A percentile compares a stretch with the other conserved stretches of the same genome.
Evolutionary conservation across 2,329 filamentous ascomycete species (phyloP).

Genomic region (Lecanoromycetidae sp.): DNA sequence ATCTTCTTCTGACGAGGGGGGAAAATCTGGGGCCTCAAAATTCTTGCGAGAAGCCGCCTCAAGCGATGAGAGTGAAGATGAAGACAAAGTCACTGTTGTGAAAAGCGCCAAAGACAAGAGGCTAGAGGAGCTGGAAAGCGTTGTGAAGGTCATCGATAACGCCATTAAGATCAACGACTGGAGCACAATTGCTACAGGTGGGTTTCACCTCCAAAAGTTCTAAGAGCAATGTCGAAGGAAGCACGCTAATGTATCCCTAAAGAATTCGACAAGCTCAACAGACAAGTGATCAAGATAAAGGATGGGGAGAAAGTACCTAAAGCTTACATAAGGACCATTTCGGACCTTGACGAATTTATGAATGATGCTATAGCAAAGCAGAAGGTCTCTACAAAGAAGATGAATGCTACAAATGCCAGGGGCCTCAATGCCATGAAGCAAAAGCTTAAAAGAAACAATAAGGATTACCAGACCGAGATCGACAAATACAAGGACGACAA

Average conservation of each 20-base stretch:
- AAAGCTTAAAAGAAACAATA: slow-evolving; percentile 97
- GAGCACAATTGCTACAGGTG: slow-evolving; percentile 82
- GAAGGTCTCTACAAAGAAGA: slow-evolving; percentile 93
- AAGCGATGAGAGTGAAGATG: slow-evolving; percentile 71
- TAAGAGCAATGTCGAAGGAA: background rate
- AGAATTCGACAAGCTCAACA: slow-evolving; percentile 94
- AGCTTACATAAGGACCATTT: slow-evolving; percentile 81
- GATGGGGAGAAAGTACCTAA: slow-evolving; percentile 72
- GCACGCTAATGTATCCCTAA: slow-evolving; percentile 7
- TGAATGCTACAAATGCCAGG: slow-evolving; percentile 91
- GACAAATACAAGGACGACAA: slow-evolving; percentile 77
- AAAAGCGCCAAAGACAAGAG: slow-evolving; percentile 99
- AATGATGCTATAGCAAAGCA: slow-evolving; percentile 90
- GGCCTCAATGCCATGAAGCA: slow-evolving; percentile 96
- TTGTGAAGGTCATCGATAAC: slow-evolving; percentile 86
- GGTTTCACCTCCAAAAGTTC: slow-evolving; percentile 24
- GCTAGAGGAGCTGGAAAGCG: slow-evolving; percentile 81
- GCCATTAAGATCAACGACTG: slow-evolving; percentile 96
- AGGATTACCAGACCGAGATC: slow-evolving; percentile 79
- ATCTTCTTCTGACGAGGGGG: slow-evolving; percentile 40
- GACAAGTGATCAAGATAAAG: slow-evolving; percentile 67
- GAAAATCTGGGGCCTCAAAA: slow-evolving; percentile 58
- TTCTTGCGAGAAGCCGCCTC: slow-evolving; percentile 75
- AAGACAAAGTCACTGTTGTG: slow-evolving; percentile 72
- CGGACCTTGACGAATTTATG: slow-evolving; percentile 88